These are phyloP conservation scores for Kockovaella imperatae DNA, from an alignment of 768 basidiomycete genomes.

Conservation along the genomic window DNA sequence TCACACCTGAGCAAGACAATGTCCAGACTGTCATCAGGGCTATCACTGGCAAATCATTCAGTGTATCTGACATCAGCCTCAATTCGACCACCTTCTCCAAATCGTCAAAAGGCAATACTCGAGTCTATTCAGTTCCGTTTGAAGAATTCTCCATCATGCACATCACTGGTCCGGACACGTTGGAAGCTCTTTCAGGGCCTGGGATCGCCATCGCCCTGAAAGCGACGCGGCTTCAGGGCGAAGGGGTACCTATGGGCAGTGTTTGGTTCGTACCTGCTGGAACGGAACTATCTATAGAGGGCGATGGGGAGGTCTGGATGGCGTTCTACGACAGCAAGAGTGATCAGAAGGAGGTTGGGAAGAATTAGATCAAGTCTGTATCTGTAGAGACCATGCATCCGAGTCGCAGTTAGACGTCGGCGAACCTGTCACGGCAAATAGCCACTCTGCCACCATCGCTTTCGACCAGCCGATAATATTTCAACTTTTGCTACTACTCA, in stretches of 20 bases:
- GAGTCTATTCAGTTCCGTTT: constrained; percentile 27
- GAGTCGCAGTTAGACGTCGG: too few relatives aligned
- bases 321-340: constrained; percentile 35
- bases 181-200: constrained; percentile 26
- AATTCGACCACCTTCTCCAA: constrained; percentile 11
- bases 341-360: constrained; percentile 3
- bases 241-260: constrained; percentile 14
- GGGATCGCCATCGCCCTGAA: constrained; percentile 25
- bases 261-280: constrained; percentile 32
- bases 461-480: too few relatives aligned
- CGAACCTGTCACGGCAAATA: too few relatives aligned
- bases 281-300: constrained; percentile 4
- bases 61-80: constrained; percentile 6
- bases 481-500: too few relatives aligned
- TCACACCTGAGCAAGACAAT: constrained; percentile 25
- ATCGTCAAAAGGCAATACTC: constrained; percentile 9
- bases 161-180: constrained; percentile 14
- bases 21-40: constrained; percentile 25
- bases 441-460: too few relatives aligned
- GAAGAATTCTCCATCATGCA: constrained; percentile 36
- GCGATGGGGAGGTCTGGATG: constrained; percentile 27
- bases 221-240: background rate
- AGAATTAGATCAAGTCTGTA: too few relatives aligned
- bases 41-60: constrained; percentile 20
- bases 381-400: too few relatives aligned